Evolutionary conservation across 345 rosid genomes (phyloP), one percentile per base, ranked within the genome.

Genomic region (Corchorus capsularis): DNA sequence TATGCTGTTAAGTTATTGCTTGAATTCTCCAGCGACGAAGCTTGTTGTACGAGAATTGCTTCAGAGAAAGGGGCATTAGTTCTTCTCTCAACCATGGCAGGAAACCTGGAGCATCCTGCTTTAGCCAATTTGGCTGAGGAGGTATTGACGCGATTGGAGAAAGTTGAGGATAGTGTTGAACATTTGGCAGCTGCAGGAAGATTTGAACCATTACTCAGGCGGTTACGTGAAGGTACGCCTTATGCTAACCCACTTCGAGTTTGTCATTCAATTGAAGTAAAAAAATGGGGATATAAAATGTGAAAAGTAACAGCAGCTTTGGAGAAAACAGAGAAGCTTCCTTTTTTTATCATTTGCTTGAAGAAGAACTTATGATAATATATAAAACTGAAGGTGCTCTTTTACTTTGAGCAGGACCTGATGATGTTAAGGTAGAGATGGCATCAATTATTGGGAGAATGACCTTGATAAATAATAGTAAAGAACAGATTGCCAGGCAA

Each of bases 21-120:
- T 15, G 79, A 83, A 68, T 83, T 83, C 78, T 78, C 77, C 35
- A 69, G 68, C 49, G 82, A 83, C 70, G 85, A 83, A 79, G 76
- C 80, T 70, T 78, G 76, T 59, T 86, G 86, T 66, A 66, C 53
- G 47, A 65, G 76, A 74, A 73, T 83, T 56, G 82, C 85, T 59
- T 81, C 78, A 16, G 86, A 83, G 78, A 86, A 86, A 68, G 82
- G 86, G 15, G 89, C 89, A 46, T 74, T 82, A 64, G 82, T 86
- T 73, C 89, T 83, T 71, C 86, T 83, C 53, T 63, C 83, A 22
- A 82, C 79, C 83, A 78, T 83, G 84, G 80, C 87, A 34, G 85
- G 81, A 76, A 80, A 79, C 69, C 74, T 75, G 73, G 89, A 83
- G 79, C 73, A 81, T 77, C 82, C 82, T 72, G 41, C 83, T 62